phyloP scores from a whole-genome alignment of 2,329 filamentous ascomycete genomes.

The Triangularia verruculosa region DNA sequence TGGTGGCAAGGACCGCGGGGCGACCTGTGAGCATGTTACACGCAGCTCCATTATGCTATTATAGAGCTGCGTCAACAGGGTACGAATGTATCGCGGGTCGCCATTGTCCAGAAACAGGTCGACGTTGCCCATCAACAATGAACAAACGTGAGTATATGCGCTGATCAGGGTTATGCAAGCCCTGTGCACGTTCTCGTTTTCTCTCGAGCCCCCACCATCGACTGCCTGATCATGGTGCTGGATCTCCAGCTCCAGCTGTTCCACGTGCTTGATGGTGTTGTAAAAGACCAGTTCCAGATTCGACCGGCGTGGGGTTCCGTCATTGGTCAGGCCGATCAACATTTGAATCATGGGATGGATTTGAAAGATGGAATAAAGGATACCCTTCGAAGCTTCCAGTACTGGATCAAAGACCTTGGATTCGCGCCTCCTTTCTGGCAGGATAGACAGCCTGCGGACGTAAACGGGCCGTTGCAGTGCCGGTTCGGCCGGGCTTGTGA shows the following conservation, averaged over 20 bases:
- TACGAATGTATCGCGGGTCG: slow-evolving; percentile 64
- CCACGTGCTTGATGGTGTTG: slow-evolving; percentile 64
- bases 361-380: slow-evolving; percentile 65
- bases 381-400: slow-evolving; percentile 63
- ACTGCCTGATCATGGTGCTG: slow-evolving; percentile 56
- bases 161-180: slow-evolving; percentile 62
- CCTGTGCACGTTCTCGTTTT: slow-evolving; percentile 62
- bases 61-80: slow-evolving; percentile 60
- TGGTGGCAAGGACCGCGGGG: slow-evolving; percentile 26
- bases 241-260: slow-evolving; percentile 63
- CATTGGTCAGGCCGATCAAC: slow-evolving; percentile 59
- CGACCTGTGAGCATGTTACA: slow-evolving; percentile 45
- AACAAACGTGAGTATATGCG: slow-evolving; percentile 64
- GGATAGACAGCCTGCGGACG: slow-evolving; percentile 59
- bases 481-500: slow-evolving; percentile 58
- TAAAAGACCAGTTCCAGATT: slow-evolving; percentile 66
- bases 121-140: slow-evolving; percentile 58
- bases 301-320: slow-evolving; percentile 58
- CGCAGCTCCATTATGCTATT: slow-evolving; percentile 67
- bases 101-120: slow-evolving; percentile 63
- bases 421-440: slow-evolving; percentile 62
- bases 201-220: slow-evolving; percentile 48
- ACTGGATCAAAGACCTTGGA: slow-evolving; percentile 60
- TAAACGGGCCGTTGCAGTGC: slow-evolving; percentile 59
- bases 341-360: slow-evolving; percentile 67